Conservation (phyloP, 176 grass and related monocot species). For the Elaeis guineensis region DNA sequence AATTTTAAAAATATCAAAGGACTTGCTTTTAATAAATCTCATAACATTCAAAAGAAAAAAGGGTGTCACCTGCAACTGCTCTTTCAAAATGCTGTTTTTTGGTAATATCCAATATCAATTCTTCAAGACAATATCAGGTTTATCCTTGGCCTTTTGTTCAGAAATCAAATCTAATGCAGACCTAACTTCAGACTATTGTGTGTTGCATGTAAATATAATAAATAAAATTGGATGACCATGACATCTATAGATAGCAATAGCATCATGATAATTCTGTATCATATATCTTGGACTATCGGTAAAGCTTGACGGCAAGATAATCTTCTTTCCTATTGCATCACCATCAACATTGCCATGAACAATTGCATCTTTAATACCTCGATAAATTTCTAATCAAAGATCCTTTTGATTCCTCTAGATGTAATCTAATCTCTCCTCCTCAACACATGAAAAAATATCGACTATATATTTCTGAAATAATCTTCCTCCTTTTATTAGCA, state of each 20-base stretch:
- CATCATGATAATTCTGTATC: not conserved
- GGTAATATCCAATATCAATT: no score
- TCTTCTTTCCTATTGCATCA: not conserved
- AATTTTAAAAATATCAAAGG: no score
- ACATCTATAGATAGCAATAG: not conserved
- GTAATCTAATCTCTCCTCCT: not conserved
- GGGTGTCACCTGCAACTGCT: no score
- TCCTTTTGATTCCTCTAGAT: not conserved
- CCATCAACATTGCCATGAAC: not conserved
- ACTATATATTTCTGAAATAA: no score
- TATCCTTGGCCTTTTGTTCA: not conserved
- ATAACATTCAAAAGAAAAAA: no score
- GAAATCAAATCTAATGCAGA: not conserved
- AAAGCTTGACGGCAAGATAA: not conserved
- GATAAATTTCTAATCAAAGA: no score
- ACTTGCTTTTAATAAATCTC: no score
- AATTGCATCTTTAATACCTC: not conserved
- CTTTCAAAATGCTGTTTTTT: no score
- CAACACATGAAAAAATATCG: no score
- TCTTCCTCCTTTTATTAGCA: no score
- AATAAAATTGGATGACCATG: no score
- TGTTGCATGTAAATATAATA: no score
- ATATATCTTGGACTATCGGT: not conserved
- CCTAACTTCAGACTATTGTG: not conserved
- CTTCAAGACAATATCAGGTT: not conserved